Conservation (phyloP, 176 grass and related monocot genomes). For the Carex cristatella region DNA sequence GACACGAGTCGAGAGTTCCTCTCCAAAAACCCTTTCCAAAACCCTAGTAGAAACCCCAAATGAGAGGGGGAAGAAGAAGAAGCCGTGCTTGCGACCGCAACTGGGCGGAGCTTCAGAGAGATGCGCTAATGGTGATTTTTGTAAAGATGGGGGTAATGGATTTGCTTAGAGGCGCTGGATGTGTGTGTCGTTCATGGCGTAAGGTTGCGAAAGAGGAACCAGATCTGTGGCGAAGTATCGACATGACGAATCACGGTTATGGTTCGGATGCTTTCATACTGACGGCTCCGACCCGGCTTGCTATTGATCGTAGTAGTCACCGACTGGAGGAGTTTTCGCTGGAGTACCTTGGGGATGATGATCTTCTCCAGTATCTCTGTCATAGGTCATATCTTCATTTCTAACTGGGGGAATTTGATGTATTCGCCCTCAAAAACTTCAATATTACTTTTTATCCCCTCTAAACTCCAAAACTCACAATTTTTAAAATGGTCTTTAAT, state of each 20-base stretch:
- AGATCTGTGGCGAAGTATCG: conserved; percentile 7
- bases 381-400: background rate
- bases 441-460: too few relatives aligned
- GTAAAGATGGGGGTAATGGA: conserved; percentile 10
- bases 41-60: background rate
- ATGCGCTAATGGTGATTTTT: conserved; percentile 2
- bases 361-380: conserved; percentile 14
- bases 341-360: background rate
- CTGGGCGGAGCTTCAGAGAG: conserved; percentile 13
- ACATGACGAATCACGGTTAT: conserved; percentile 18
- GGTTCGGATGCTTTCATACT: background rate
- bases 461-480: too few relatives aligned
- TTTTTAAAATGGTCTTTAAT: too few relatives aligned
- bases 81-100: background rate
- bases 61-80: background rate
- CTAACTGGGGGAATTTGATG: too few relatives aligned
- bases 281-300: background rate
- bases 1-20: background rate
- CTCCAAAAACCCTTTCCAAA: background rate
- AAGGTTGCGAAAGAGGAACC: conserved; percentile 12
- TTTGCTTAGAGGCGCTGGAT: conserved; percentile 1
- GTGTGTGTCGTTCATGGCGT: conserved; percentile 17
- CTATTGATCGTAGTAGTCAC: conserved; percentile 17
- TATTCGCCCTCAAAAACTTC: too few relatives aligned
- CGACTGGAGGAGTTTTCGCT: conserved; percentile 26